phyloP scores from a whole-genome alignment of 2,329 filamentous ascomycete genomes.

The Aspergillus novofumigatus region DNA sequence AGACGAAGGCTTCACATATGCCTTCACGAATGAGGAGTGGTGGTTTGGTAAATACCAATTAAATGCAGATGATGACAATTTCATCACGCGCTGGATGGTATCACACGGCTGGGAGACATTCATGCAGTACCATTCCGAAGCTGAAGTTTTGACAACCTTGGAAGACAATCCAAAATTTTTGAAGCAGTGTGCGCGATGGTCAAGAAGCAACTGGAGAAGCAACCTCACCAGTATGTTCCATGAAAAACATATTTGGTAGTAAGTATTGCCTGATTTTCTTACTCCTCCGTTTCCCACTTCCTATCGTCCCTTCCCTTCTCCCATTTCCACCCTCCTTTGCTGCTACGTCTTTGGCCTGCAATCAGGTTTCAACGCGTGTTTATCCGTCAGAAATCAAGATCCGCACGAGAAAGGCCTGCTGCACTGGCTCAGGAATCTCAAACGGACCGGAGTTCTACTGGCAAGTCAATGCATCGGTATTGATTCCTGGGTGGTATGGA shows the following conservation, averaged over 20 bases:
- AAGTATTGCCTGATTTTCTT: conserved; percentile 45
- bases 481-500: neutral
- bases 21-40: conserved; percentile 90
- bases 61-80: conserved; percentile 97
- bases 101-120: conserved; percentile 89
- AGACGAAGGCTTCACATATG: conserved; percentile 78
- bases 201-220: conserved; percentile 95
- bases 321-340: neutral
- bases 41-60: conserved; percentile 72
- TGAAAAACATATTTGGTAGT: conserved; percentile 83
- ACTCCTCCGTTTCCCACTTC: neutral
- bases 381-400: neutral
- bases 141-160: conserved; percentile 86
- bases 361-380: neutral
- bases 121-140: conserved; percentile 89
- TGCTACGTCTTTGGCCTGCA: neutral
- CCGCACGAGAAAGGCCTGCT: neutral
- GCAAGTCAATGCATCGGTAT: neutral
- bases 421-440: conserved; percentile 17
- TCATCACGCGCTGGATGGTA: conserved; percentile 94
- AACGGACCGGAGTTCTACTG: neutral
- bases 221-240: conserved; percentile 86
- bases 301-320: too few relatives aligned
- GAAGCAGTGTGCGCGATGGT: conserved; percentile 91
- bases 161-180: conserved; percentile 86